Percentiles rank a stretch among this genome's conserved stretches.
phyloP scores from a whole-genome alignment of 202 grass and related monocot species.

The Saccharum hybrid region DNA sequence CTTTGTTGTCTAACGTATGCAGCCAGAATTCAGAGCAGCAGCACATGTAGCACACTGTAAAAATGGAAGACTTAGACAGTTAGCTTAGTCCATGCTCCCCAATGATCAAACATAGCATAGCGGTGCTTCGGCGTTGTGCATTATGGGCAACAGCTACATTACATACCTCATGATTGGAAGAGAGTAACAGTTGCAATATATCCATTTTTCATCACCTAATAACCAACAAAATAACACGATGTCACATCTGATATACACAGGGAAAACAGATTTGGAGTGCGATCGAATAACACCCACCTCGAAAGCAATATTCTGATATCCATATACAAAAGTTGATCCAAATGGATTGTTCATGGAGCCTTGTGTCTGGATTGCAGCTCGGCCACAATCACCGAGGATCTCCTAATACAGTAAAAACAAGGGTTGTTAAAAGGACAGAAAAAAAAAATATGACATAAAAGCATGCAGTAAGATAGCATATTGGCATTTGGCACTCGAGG shows the following conservation, averaged over 20 bases:
- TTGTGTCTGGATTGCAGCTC: constrained; percentile 96
- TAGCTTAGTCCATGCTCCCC: not conserved
- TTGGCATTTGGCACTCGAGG: not conserved
- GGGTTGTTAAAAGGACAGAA: constrained; percentile 9
- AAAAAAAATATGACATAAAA: not conserved
- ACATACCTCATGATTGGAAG: constrained; percentile 72
- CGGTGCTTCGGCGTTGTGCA: not conserved
- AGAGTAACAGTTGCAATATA: constrained; percentile 93
- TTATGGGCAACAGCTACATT: not conserved
- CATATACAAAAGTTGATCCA: constrained; percentile 97
- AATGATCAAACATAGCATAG: not conserved
- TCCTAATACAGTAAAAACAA: constrained; percentile 59
- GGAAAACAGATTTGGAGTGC: not conserved
- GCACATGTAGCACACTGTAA: not conserved
- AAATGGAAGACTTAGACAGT: not conserved
- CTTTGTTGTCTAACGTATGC: constrained; percentile 17
- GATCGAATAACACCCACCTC: constrained; percentile 56
- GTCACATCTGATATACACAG: constrained; percentile 5
- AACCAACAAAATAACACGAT: constrained; percentile 15
- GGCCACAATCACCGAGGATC: constrained; percentile 84
- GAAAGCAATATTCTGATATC: constrained; percentile 92
- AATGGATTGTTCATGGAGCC: constrained; percentile 98
- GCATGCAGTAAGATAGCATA: not conserved
- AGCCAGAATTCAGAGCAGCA: constrained; percentile 16
- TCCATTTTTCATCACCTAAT: constrained; percentile 96